These are phyloP conservation scores for Mercurialis annua DNA, from an alignment of 345 rosid genomes.

Conservation along the genomic window DNA sequence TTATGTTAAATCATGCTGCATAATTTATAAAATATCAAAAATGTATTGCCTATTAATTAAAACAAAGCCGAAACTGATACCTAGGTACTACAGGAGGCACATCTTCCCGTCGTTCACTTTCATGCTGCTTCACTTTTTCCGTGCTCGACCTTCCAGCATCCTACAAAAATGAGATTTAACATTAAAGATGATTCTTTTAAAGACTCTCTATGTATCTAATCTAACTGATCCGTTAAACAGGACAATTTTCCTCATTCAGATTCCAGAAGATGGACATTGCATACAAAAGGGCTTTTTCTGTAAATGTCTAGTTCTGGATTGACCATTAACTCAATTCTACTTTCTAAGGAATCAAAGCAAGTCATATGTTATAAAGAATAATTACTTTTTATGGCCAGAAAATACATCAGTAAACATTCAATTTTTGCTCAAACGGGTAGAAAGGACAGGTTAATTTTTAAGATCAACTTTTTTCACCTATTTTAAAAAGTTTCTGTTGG, in stretches of 20 bases:
- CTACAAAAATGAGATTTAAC: constrained; percentile 33
- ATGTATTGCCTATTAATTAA: not conserved
- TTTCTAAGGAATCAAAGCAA: not conserved
- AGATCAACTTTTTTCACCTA: not conserved
- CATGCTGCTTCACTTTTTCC: constrained; percentile 51
- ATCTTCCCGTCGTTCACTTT: constrained; percentile 71
- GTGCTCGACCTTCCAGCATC: constrained; percentile 48
- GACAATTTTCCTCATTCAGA: no score
- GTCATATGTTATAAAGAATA: not conserved
- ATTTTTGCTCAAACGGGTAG: not conserved
- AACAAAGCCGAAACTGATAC: constrained; percentile 32
- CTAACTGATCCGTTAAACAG: no score
- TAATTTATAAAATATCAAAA: not conserved
- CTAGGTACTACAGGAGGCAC: constrained; percentile 50
- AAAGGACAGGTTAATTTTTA: not conserved
- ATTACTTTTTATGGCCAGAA: constrained; percentile 10
- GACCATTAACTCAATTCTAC: no score
- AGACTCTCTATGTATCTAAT: no score
- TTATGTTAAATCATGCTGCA: not conserved
- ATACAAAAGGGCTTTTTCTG: no score
- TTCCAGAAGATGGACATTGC: no score
- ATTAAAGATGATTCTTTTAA: no score
- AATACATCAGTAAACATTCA: not conserved
- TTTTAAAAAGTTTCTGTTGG: not conserved
- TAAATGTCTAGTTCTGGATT: no score